Base-by-base conservation (phyloP, 352 stramenopile genomes). In the Pythium utonaiense region DNA sequence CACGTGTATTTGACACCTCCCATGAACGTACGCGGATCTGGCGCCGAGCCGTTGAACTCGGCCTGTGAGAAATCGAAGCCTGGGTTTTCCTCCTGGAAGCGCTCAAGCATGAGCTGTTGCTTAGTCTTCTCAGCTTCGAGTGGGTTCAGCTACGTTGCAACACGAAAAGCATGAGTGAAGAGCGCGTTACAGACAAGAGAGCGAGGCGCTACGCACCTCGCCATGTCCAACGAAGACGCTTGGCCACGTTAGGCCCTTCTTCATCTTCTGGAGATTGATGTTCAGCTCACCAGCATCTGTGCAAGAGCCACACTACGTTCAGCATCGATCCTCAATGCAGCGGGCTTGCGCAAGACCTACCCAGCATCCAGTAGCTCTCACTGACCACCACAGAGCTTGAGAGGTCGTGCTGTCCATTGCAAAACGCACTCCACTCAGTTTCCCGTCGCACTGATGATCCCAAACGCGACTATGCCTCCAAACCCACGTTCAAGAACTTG, bases 11-110 rank as follows among this genome's bases (percentile, higher is more conserved):
- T 92, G 28, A 96, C 86, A 24, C 96, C 97, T 30, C 96, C 97
- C 96, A 99, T 99, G 67, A 99, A 99, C 17, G 83, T 98, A 55
- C 93, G 81, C 17, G 97, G 89, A 72, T 99, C 95, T 2, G 97
- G 97, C 10, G 96, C 95, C 28, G 85, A 69, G 6, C 97, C 97
- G 75, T 98, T 99, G 67, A 99, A 99, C 62, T 98, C 87, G 27
- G 97, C 97, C 53, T 95, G 89, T 13, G 93, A 97, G 81, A 99
- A 99, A 61, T 99, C 96, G 66, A 99, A 98, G 25, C 96, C 96
- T n/a, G 96, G 96, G 74, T 99, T 96, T 72, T 99, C 96, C 68
- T 98, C 93, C 71, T 99, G 94, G 75, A 99, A 99, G 28, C 96
- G 78, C 76, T 99, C 96, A 24, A 98, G 75, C 92, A 99, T 98